phyloP scores from a whole-genome alignment of 2,329 filamentous ascomycete genomes.

The Geoglossum cookeanum region DNA sequence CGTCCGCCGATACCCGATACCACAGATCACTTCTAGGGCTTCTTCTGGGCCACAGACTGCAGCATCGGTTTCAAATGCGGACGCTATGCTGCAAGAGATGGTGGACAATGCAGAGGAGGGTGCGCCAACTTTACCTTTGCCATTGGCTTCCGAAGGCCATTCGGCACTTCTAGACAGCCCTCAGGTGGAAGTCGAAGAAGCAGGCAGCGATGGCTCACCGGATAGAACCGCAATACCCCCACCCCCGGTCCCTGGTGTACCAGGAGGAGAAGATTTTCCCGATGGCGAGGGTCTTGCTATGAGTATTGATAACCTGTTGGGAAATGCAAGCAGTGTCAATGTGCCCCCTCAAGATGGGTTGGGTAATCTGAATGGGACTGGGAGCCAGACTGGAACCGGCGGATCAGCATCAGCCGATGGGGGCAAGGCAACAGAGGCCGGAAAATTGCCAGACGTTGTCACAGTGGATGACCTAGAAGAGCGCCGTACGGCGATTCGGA shows the following conservation, averaged over 20 bases:
- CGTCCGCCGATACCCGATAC: conserved; percentile 47
- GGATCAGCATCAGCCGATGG: neutral
- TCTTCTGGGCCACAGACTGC: conserved; percentile 17
- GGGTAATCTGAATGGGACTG: neutral
- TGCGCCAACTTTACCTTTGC: neutral
- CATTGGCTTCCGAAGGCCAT: neutral
- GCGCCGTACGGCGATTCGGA: conserved; percentile 51
- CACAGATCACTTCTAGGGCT: conserved; percentile 32
- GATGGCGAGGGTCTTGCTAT: conserved; percentile 22
- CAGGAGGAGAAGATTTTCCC: conserved; percentile 16
- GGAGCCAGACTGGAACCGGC: neutral
- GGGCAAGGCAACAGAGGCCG: conserved; percentile 2
- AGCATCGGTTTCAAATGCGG: conserved; percentile 12
- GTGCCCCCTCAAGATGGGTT: neutral
- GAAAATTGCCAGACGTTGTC: conserved; percentile 20
- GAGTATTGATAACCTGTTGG: conserved; percentile 24
- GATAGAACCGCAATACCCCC: conserved; percentile 5
- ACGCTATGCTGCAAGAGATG: conserved; percentile 1
- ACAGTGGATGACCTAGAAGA: conserved; percentile 66
- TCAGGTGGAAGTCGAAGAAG: conserved; percentile 5
- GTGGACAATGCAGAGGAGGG: neutral
- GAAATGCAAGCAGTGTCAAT: conserved; percentile 5
- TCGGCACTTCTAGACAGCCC: neutral
- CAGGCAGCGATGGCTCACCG: conserved; percentile 4
- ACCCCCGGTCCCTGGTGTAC: conserved; percentile 10